Base-by-base conservation (phyloP, 2,329 filamentous ascomycete species). In the Periconia macrospinosa region DNA sequence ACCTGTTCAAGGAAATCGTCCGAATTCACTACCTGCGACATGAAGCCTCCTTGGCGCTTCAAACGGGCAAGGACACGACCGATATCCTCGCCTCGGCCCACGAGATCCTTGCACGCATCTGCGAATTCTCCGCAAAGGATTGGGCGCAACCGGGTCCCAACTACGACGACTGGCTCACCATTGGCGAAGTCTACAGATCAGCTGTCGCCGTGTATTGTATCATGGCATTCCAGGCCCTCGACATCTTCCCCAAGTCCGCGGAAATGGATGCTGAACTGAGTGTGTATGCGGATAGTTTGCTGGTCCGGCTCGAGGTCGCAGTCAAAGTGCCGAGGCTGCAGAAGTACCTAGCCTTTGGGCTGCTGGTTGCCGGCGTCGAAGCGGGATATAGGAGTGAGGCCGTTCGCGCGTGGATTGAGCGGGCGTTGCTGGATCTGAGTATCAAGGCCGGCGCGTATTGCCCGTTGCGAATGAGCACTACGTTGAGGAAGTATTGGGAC, bases 321-420 rank as follows among this genome's bases (percentile, higher is more conserved):
- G n/a, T 65, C 13, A 51, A 54, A 1, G 47, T 41, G 1, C 45
- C 50, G 10, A 47, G 53, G 1, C 40, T 66, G 10, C 54, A 37
- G 1, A 65, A 53, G 23, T 66, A 65, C 20, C 48, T 65, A 11
- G 46, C 60, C n/a, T 70, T 64, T 58, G 63, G 66, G 8, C 50
- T 71, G 6, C 54, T 61, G 1, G 61, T 70, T 13, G 62, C 63
- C 11, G 67, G 68, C 1, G 65, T 69, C 6, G 65, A 69, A 50
- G 65, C 66, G 2, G 58, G 50, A 2, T 60, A 63, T 27, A 46
- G 63, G n/a, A 50, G 58, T 8, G 49, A 59, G 42, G 54, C 45
- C 7, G 59, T 52, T 5, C 56, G 58, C 23, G 41, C 46, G 17
- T 67, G 63, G 62, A 56, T 71, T 20, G 63, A 61, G n/a, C 33